phyloP scores from a whole-genome alignment of 1,284 basidiomycete genomes.

The Rhodotorula sp. region DNA sequence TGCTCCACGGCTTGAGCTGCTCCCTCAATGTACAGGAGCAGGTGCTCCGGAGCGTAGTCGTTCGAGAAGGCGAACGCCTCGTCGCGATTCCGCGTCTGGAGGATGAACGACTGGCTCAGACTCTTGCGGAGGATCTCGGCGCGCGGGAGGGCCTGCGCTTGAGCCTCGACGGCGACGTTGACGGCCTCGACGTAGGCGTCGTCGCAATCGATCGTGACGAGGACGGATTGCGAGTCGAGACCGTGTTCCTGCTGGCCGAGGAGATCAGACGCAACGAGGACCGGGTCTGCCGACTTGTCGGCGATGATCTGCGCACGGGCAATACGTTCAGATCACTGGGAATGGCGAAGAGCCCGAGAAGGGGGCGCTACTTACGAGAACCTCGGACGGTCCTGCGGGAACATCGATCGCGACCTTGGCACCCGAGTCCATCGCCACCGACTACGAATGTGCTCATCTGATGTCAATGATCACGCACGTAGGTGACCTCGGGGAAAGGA shows the following conservation, averaged over 20 bases:
- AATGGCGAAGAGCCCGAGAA: not conserved
- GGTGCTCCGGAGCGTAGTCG: conserved; percentile 95
- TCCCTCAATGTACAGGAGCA: conserved; percentile 80
- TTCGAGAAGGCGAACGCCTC: conserved; percentile 88
- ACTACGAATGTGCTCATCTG: not conserved
- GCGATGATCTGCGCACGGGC: conserved; percentile 72
- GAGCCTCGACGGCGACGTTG: conserved; percentile 79
- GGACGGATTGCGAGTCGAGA: conserved; percentile 94
- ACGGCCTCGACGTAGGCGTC: conserved; percentile 66
- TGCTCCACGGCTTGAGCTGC: conserved; percentile 64
- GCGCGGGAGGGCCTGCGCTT: conserved; percentile 81
- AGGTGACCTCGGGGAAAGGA: not conserved
- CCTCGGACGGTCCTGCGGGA: conserved; percentile 97
- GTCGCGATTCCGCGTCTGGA: conserved; percentile 64
- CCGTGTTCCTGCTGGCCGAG: conserved; percentile 98
- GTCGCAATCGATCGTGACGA: conserved; percentile 74
- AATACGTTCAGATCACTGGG: not conserved
- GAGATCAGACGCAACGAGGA: conserved; percentile 93
- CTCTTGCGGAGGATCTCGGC: conserved; percentile 89
- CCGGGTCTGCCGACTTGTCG: conserved; percentile 77
- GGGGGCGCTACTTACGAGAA: conserved; percentile 66
- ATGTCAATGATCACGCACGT: not conserved
- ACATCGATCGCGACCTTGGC: conserved; percentile 97
- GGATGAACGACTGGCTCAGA: conserved; percentile 85
- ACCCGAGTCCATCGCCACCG: conserved; percentile 72